Base-by-base conservation (phyloP, 345 rosid genomes). In the Triadica sebifera region DNA sequence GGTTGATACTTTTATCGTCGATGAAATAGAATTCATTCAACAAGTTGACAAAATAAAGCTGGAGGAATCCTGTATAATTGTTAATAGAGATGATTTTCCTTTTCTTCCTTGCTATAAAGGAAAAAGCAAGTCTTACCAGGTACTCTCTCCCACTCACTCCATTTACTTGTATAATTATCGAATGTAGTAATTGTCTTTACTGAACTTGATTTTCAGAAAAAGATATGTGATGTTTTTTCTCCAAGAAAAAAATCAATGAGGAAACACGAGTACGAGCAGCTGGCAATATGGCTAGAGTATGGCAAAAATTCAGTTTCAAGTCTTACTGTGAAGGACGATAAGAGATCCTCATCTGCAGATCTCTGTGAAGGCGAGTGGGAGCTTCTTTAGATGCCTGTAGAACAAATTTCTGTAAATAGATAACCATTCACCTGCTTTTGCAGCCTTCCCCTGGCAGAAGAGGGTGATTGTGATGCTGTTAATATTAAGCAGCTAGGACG, bases 361-460 rank as follows among this genome's bases (percentile, higher is more conserved):
- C 17, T 52, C 25, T 70, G 75, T 60, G 95, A 93, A 75, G 81
- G 87, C 11, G 98, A 89, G 67, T 91, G 98, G 98, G 97, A 93
- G 90, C 86, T 93, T 75, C 87, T 93, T 12, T 85, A 79, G 82
- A 67, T 53, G 11, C 55, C 16, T 60, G 41, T 53, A 68, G 22
- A 29, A 49, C 39, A 37, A 29, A 67, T 72, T 67, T 56, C 41
- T 74, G 70, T 34, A 64, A 8, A 37, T 71, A 73, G 58, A 80
- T 57, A 64, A 63, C 63, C 58, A 20, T 77, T 63, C 58, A 3
- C 43, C 46, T 19, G 53, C 62, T 53, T 55, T 51, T 65, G 70
- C 80, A 8, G 76, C 85, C 49, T 55, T 52, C 61, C 49, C 71
- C 52, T 29, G 22, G 66, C 61, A 41, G 71, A 70, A 24, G 45